These are phyloP conservation scores for Prunus yedoensis DNA, from an alignment of 331 rosid genomes.

Conservation along the genomic window DNA sequence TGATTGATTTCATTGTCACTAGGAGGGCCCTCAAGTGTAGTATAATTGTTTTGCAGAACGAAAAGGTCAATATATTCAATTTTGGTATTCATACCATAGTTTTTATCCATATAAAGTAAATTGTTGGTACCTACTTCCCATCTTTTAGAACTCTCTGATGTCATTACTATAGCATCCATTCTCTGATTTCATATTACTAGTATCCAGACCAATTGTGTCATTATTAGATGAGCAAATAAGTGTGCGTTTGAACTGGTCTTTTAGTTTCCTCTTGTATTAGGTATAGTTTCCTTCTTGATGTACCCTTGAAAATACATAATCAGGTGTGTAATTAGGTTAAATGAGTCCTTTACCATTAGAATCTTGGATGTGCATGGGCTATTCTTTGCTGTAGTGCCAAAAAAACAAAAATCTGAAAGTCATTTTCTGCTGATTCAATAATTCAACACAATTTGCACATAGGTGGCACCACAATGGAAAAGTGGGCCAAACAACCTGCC, in stretches of 20 bases:
- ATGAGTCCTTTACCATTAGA: background rate
- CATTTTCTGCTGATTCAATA: too few relatives aligned
- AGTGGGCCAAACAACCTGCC: too few relatives aligned
- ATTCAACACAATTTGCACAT: too few relatives aligned
- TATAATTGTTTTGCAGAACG: background rate
- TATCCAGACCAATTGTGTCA: too few relatives aligned
- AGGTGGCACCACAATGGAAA: too few relatives aligned
- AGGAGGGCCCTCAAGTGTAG: too few relatives aligned
- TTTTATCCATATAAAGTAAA: background rate
- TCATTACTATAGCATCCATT: background rate
- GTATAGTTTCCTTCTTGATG: background rate
- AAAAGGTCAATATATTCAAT: too few relatives aligned
- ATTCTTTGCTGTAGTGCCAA: background rate
- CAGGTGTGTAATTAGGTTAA: background rate
- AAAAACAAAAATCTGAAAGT: too few relatives aligned
- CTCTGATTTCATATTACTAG: background rate
- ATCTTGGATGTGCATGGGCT: background rate
- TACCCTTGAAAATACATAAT: conserved; percentile 1
- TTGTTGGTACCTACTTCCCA: too few relatives aligned
- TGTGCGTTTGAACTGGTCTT: background rate
- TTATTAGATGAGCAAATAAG: background rate
- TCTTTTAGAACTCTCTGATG: too few relatives aligned
- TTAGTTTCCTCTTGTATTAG: background rate
- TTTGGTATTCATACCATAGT: background rate
- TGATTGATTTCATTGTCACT: background rate